Percentiles rank a stretch among this genome's conserved stretches.
Conservation (phyloP, 2,329 filamentous ascomycete species). For the Didymosphaeria variabile region DNA sequence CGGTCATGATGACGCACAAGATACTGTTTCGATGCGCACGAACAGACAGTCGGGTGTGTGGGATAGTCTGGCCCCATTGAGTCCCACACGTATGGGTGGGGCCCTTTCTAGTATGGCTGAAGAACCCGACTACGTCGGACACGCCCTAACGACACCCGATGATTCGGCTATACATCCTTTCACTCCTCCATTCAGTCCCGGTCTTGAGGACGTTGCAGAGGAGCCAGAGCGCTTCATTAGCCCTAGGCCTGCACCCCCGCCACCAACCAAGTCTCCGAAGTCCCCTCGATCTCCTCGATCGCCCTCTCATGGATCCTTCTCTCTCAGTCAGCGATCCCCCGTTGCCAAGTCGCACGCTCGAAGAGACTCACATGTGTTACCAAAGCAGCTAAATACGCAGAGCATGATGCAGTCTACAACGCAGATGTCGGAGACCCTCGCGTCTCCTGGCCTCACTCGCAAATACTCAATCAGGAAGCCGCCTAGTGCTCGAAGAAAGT, state of each 20-base stretch:
- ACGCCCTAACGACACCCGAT: slow-evolving; percentile 55
- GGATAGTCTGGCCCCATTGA: slow-evolving; percentile 37
- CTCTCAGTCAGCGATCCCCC: slow-evolving; percentile 39
- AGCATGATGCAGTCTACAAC: slow-evolving; percentile 44
- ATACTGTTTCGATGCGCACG: slow-evolving; percentile 23
- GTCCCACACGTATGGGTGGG: slow-evolving; percentile 26
- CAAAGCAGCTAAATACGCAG: slow-evolving; percentile 29
- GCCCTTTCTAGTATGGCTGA: slow-evolving; percentile 39
- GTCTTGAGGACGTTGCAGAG: slow-evolving; percentile 48
- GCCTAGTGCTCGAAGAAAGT: slow-evolving; percentile 37
- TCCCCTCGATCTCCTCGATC: slow-evolving; percentile 39
- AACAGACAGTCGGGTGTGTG: slow-evolving; percentile 47
- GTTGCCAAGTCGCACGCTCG: slow-evolving; percentile 27
- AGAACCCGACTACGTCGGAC: slow-evolving; percentile 42
- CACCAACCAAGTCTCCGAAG: slow-evolving; percentile 36
- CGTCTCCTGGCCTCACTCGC: slow-evolving; percentile 50
- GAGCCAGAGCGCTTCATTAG: slow-evolving; percentile 47
- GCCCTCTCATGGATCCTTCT: slow-evolving; percentile 39
- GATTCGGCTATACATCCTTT: slow-evolving; percentile 50
- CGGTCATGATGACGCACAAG: slow-evolving; percentile 33
- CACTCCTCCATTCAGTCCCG: slow-evolving; percentile 53
- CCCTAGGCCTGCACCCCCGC: slow-evolving; percentile 45
- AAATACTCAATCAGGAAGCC: slow-evolving; percentile 33
- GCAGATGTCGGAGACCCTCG: slow-evolving; percentile 57
- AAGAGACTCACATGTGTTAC: slow-evolving; percentile 30